Conservation (phyloP, 2,329 filamentous ascomycete genomes). For the Fusarium nurragi region DNA sequence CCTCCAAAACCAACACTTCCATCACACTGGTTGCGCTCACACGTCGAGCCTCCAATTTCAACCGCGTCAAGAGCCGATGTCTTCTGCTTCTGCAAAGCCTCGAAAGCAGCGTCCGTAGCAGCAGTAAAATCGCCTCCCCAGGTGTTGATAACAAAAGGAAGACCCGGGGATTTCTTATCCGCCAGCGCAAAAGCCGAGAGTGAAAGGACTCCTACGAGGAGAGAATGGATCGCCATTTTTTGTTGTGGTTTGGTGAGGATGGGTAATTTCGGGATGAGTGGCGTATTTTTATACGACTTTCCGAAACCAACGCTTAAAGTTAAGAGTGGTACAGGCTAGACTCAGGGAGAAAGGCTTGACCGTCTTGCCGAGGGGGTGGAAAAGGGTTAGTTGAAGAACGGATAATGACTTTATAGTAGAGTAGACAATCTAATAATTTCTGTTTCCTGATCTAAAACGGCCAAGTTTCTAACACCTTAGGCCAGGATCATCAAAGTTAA, state of each 20-base stretch:
- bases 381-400: too few relatives aligned
- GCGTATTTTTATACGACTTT: slow-evolving; percentile 25
- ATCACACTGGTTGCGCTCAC: slow-evolving; percentile 63
- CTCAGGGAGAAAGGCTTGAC: too few relatives aligned
- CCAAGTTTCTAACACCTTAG: too few relatives aligned
- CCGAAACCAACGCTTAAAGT: slow-evolving; percentile 10
- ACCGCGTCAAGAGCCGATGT: slow-evolving; percentile 61
- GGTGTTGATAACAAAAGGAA: slow-evolving; percentile 64
- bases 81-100: slow-evolving; percentile 45
- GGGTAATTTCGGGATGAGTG: slow-evolving; percentile 10
- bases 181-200: slow-evolving; percentile 20
- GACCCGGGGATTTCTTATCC: slow-evolving; percentile 49
- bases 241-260: neutral
- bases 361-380: too few relatives aligned
- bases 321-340: slow-evolving; percentile 11
- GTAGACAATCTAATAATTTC: too few relatives aligned
- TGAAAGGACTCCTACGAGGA: slow-evolving; percentile 18
- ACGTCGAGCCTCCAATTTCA: slow-evolving; percentile 60
- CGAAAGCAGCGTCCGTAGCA: slow-evolving; percentile 62
- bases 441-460: too few relatives aligned
- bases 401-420: too few relatives aligned
- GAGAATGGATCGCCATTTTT: slow-evolving; percentile 11
- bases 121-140: slow-evolving; percentile 63
- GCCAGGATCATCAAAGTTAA: slow-evolving; percentile 2
- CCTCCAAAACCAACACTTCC: slow-evolving; percentile 64